Conservation (phyloP, 2,329 filamentous ascomycete species). For the Malbranchea cinnamomea region DNA sequence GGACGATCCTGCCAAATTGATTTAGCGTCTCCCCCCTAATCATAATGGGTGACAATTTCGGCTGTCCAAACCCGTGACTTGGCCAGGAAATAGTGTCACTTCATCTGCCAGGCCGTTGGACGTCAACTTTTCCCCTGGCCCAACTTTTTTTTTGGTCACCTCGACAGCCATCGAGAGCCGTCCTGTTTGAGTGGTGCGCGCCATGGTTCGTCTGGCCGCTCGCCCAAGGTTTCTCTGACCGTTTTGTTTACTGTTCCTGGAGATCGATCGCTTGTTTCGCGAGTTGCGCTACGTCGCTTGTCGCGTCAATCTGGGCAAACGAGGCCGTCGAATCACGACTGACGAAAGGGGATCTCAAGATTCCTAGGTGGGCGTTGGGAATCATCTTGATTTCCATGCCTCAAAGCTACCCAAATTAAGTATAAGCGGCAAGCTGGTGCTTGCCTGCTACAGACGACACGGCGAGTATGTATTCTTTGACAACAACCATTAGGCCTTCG, state of each 20-base stretch:
- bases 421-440: conserved; percentile 33
- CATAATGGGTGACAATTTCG: too few species aligned
- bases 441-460: conserved; percentile 33
- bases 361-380: conserved; percentile 11
- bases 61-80: too few species aligned
- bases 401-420: conserved; percentile 31
- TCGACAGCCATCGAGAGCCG: too few species aligned
- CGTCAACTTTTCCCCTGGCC: too few species aligned
- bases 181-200: conserved; percentile 16
- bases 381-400: conserved; percentile 33
- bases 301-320: conserved; percentile 9
- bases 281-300: conserved; percentile 10
- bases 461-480: conserved; percentile 33
- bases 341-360: conserved; percentile 2
- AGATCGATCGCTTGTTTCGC: conserved; percentile 6
- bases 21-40: too few species aligned
- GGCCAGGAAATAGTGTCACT: too few species aligned
- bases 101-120: too few species aligned
- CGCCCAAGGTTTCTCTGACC: conserved; percentile 19
- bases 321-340: conserved; percentile 2
- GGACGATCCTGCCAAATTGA: too few species aligned
- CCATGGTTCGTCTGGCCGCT: conserved; percentile 20
- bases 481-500: too few species aligned
- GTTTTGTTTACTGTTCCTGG: conserved; percentile 9
- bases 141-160: background rate